These are phyloP conservation scores for Nissolia schottii DNA, from an alignment of 306 rosid species.

Conservation along the genomic window DNA sequence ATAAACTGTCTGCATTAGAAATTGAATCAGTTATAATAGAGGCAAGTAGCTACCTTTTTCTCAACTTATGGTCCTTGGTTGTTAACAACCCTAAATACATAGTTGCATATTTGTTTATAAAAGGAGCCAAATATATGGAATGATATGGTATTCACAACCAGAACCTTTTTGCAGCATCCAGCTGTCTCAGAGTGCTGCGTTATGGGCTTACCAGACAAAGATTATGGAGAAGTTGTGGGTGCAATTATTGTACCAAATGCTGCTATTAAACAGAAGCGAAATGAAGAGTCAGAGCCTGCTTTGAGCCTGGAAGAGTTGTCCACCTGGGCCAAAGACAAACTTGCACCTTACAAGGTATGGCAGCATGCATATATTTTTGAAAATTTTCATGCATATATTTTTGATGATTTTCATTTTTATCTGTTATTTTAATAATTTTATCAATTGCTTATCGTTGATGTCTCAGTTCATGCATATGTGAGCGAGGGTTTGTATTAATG, in stretches of 20 bases:
- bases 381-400: not conserved
- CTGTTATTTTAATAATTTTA: not conserved
- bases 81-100: not conserved
- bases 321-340: slow-evolving; percentile 75
- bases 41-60: slow-evolving; percentile 41
- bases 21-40: slow-evolving; percentile 80
- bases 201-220: slow-evolving; percentile 78
- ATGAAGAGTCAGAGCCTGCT: slow-evolving; percentile 50
- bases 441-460: not conserved
- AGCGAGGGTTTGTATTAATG: not conserved
- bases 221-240: slow-evolving; percentile 77
- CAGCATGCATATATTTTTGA: not conserved
- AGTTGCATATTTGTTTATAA: not conserved
- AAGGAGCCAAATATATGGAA: not conserved
- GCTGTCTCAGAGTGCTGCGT: slow-evolving; percentile 78
- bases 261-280: slow-evolving; percentile 37
- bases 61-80: not conserved
- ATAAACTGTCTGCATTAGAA: slow-evolving; percentile 86
- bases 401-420: not conserved
- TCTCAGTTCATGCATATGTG: not conserved
- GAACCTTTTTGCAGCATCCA: slow-evolving; percentile 62
- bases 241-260: slow-evolving; percentile 65
- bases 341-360: slow-evolving; percentile 94
- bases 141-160: not conserved
- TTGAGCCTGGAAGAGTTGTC: slow-evolving; percentile 62